Percentiles rank a stretch among this genome's conserved stretches.
Conservation (phyloP, 1,284 basidiomycete genomes). For the Athelia psychrophila region DNA sequence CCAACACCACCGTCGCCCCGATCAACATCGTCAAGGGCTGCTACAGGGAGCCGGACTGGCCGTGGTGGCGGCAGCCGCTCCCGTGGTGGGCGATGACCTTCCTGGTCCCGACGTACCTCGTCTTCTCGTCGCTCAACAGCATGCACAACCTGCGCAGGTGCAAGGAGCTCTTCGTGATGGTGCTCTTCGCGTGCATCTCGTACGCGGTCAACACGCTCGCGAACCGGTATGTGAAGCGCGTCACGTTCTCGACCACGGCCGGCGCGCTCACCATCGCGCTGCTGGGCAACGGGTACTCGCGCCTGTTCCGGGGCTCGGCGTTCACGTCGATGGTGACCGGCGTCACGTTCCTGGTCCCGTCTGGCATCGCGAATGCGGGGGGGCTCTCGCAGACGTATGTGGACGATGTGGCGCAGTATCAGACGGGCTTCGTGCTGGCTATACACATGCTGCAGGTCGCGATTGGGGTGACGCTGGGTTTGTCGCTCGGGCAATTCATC, state of each 20-base stretch:
- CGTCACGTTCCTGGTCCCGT: constrained; percentile 84
- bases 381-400: constrained; percentile 72
- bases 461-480: constrained; percentile 82
- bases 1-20: constrained; percentile 25
- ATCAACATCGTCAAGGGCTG: constrained; percentile 37
- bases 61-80: constrained; percentile 74
- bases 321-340: constrained; percentile 91
- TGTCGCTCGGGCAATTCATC: constrained; percentile 77
- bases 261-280: constrained; percentile 83
- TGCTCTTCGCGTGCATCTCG: constrained; percentile 74
- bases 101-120: constrained; percentile 79
- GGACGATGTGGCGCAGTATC: constrained; percentile 65
- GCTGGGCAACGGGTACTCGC: constrained; percentile 79
- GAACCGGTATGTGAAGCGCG: constrained; percentile 44
- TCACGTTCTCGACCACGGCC: constrained; percentile 66
- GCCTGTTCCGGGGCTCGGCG: constrained; percentile 74
- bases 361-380: constrained; percentile 83
- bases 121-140: constrained; percentile 75
- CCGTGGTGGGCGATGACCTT: constrained; percentile 77
- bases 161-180: constrained; percentile 75
- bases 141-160: constrained; percentile 63
- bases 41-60: constrained; percentile 66
- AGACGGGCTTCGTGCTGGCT: constrained; percentile 64
- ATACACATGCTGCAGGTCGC: constrained; percentile 82
- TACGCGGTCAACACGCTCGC: constrained; percentile 66